A percentile compares a stretch with the other conserved stretches of the same genome.
Evolutionary conservation across 768 basidiomycete genomes (phyloP).

Genomic region (Leccinum sublutescens): DNA sequence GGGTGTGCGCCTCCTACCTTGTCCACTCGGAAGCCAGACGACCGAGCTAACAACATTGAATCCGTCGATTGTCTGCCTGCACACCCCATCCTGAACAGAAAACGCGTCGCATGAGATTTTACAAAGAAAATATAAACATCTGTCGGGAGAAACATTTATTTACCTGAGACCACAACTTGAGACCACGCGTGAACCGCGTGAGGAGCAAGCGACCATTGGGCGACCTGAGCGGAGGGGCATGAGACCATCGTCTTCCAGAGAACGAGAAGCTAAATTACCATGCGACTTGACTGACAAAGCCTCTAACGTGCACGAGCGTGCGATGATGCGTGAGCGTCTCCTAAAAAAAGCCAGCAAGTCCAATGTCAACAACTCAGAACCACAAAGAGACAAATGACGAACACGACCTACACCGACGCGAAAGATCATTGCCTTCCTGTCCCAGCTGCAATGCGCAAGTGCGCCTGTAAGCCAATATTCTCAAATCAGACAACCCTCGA

Average conservation of each 20-base stretch:
- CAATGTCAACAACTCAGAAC: neutral
- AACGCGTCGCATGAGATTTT: neutral
- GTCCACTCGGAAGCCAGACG: conserved; percentile 48
- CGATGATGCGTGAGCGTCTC: conserved; percentile 42
- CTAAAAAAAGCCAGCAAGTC: conserved; percentile 21
- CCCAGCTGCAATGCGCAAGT: conserved; percentile 38
- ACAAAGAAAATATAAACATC: neutral
- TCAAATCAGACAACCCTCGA: neutral
- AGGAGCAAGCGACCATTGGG: conserved; percentile 45
- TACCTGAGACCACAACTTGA: conserved; percentile 56
- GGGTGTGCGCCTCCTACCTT: conserved; percentile 31
- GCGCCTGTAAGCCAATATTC: neutral
- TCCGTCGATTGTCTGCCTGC: conserved; percentile 48
- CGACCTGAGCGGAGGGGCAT: conserved; percentile 34
- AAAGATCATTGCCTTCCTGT: conserved; percentile 47
- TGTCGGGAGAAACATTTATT: neutral
- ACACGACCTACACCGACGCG: conserved; percentile 39
- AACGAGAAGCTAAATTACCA: conserved; percentile 32
- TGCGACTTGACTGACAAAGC: conserved; percentile 54
- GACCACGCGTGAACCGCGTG: conserved; percentile 44
- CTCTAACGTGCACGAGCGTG: conserved; percentile 47
- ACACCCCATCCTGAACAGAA: conserved; percentile 44
- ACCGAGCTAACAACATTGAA: conserved; percentile 43
- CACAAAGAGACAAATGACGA: neutral
- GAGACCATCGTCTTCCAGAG: neutral